Evolutionary conservation across 805 yeast species (phyloP).

Genomic region (Priceomyces fermenticarens): DNA sequence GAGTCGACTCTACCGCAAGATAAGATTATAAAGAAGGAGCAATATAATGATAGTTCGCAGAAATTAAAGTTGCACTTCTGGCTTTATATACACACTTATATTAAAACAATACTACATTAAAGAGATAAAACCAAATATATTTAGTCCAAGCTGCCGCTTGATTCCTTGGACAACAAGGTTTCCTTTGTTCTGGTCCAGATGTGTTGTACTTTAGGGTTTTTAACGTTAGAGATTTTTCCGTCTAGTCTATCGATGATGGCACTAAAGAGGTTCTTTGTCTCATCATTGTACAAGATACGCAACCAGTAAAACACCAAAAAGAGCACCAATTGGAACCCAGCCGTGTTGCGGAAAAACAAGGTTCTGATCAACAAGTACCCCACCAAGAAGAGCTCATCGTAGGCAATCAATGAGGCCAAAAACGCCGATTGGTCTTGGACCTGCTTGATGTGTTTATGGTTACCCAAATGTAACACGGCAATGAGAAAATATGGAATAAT

Average conservation of each 20-base stretch:
- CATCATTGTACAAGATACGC: slow-evolving; percentile 55
- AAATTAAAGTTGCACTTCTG: not conserved
- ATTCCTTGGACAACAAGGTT: slow-evolving; percentile 25
- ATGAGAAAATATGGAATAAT: slow-evolving; percentile 57
- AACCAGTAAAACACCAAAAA: slow-evolving; percentile 67
- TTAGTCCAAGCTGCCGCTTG: not conserved
- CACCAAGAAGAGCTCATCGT: slow-evolving; percentile 57
- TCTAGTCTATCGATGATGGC: slow-evolving; percentile 44
- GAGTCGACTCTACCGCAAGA: slow-evolving; percentile 15
- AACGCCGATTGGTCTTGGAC: slow-evolving; percentile 35
- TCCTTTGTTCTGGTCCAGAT: slow-evolving; percentile 34
- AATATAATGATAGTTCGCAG: not conserved
- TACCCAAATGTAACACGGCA: slow-evolving; percentile 55
- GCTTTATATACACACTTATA: too few relatives aligned
- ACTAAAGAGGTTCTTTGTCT: slow-evolving; percentile 43
- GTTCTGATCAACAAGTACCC: slow-evolving; percentile 58
- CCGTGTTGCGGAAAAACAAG: slow-evolving; percentile 56
- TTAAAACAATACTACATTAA: too few relatives aligned
- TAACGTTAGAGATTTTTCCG: slow-evolving; percentile 34
- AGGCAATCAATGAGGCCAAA: slow-evolving; percentile 51
- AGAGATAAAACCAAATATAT: too few relatives aligned
- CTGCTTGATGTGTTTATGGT: slow-evolving; percentile 36
- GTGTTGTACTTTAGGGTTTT: slow-evolving; percentile 43
- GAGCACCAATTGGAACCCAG: slow-evolving; percentile 64
- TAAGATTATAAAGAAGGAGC: not conserved